Conservation (phyloP, 2,329 filamentous ascomycete genomes). For the Apiospora marii region DNA sequence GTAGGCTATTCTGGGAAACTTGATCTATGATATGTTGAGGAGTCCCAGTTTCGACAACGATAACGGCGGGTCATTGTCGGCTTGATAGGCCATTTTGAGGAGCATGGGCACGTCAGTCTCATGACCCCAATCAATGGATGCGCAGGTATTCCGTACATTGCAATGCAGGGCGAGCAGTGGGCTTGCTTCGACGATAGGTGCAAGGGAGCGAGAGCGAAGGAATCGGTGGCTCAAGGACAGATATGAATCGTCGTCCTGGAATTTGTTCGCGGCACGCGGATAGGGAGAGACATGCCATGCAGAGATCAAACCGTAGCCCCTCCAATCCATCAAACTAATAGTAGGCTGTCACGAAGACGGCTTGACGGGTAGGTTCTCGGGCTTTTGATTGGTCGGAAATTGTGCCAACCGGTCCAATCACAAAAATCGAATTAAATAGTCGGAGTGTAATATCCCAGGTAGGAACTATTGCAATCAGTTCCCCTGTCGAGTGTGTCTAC, state of each 20-base stretch:
- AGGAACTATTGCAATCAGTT: neutral
- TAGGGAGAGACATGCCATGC: conserved; percentile 46
- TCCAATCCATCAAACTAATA: conserved; percentile 26
- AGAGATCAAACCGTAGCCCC: conserved; percentile 29
- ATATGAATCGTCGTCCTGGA: conserved; percentile 28
- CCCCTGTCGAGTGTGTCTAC: neutral
- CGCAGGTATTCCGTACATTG: neutral
- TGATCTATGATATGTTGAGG: conserved; percentile 8
- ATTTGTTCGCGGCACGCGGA: conserved; percentile 30
- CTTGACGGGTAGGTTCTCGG: neutral
- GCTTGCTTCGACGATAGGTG: conserved; percentile 24
- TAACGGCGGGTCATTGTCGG: neutral
- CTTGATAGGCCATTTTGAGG: neutral
- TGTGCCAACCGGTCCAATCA: conserved; percentile 34
- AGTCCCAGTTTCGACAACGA: neutral
- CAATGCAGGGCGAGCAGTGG: neutral
- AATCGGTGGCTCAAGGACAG: conserved; percentile 24
- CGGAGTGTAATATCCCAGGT: conserved; percentile 11
- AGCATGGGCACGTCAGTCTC: neutral
- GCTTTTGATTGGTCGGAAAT: conserved; percentile 27
- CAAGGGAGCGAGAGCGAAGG: conserved; percentile 16
- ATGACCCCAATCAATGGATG: neutral
- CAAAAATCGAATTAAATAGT: conserved; percentile 31
- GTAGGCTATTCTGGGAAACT: conserved; percentile 1
- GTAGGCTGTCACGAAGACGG: conserved; percentile 28